Conservation (phyloP, 2,329 filamentous ascomycete genomes). For the Trichoderma polysporum region DNA sequence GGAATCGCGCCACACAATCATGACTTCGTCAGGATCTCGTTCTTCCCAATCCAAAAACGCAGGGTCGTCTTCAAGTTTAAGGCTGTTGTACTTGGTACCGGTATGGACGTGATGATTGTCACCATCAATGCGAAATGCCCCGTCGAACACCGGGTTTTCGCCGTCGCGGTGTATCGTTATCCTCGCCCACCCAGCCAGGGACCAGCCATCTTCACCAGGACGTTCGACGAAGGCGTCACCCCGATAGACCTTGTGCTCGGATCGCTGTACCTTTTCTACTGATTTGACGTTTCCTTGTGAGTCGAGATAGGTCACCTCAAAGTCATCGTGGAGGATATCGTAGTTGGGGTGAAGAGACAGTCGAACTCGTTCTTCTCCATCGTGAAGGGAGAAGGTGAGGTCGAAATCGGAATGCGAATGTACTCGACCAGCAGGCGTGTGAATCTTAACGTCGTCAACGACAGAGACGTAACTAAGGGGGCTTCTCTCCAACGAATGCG, state of each 20-base stretch:
- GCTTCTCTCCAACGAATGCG: slow-evolving; percentile 71
- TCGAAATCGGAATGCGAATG: slow-evolving; percentile 83
- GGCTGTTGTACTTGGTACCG: slow-evolving; percentile 69
- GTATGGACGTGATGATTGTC: slow-evolving; percentile 87
- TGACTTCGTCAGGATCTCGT: slow-evolving; percentile 63
- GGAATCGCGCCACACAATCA: slow-evolving; percentile 91
- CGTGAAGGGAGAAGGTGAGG: slow-evolving; percentile 73
- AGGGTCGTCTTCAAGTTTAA: slow-evolving; percentile 71
- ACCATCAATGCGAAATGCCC: slow-evolving; percentile 76
- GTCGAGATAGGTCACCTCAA: slow-evolving; percentile 70
- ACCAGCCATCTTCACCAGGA: slow-evolving; percentile 64
- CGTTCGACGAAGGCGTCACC: slow-evolving; percentile 72
- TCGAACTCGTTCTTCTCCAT: slow-evolving; percentile 67
- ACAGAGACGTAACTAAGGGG: slow-evolving; percentile 72
- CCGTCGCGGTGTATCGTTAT: slow-evolving; percentile 79
- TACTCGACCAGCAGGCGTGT: slow-evolving; percentile 75
- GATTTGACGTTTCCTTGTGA: slow-evolving; percentile 66
- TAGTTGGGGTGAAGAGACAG: slow-evolving; percentile 86
- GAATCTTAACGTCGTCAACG: slow-evolving; percentile 72
- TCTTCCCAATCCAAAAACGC: slow-evolving; percentile 49
- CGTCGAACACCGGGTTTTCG: slow-evolving; percentile 77
- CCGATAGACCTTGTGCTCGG: slow-evolving; percentile 79
- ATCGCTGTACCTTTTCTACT: slow-evolving; percentile 68
- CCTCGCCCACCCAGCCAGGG: slow-evolving; percentile 81
- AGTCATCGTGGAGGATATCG: slow-evolving; percentile 77